These are phyloP conservation scores for Pseudopithomyces chartarum DNA, from an alignment of 2,329 filamentous ascomycete species.

Conservation along the genomic window DNA sequence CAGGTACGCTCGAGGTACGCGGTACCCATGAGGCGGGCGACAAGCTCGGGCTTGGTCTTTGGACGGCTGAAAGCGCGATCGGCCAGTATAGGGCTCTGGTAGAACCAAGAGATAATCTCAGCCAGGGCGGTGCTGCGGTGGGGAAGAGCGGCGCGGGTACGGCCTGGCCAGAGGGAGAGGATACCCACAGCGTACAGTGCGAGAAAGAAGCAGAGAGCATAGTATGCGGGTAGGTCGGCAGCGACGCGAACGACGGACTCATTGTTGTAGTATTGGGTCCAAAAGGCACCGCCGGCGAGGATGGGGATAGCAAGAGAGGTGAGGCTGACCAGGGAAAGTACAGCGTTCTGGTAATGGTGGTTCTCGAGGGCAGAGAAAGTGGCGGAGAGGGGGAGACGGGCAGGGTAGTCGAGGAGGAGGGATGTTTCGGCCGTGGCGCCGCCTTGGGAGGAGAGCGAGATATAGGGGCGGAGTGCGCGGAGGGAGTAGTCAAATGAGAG, in stretches of 20 bases:
- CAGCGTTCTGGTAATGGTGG: constrained; percentile 68
- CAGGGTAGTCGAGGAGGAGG: constrained; percentile 72
- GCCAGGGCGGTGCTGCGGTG: constrained; percentile 75
- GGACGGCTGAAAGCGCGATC: constrained; percentile 76
- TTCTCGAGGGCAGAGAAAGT: constrained; percentile 63
- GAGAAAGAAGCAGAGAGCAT: constrained; percentile 73
- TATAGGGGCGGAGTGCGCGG: constrained; percentile 72
- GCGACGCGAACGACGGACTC: constrained; percentile 56
- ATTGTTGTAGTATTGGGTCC: constrained; percentile 66
- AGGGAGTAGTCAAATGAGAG: constrained; percentile 69
- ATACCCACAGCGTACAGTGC: constrained; percentile 71
- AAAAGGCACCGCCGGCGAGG: constrained; percentile 72
- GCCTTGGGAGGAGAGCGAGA: constrained; percentile 61
- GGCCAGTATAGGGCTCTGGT: constrained; percentile 71
- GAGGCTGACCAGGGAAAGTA: constrained; percentile 63
- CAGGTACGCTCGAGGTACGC: constrained; percentile 51
- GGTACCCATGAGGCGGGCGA: constrained; percentile 67
- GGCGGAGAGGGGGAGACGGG: constrained; percentile 66
- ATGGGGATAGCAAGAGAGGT: constrained; percentile 68
- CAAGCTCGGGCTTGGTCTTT: constrained; percentile 69
- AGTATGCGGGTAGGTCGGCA: constrained; percentile 74
- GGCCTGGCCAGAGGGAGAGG: constrained; percentile 60
- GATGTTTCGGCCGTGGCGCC: constrained; percentile 67
- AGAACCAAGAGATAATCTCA: constrained; percentile 77
- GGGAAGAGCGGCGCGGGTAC: constrained; percentile 69